Evolutionary conservation across 1,139 yeast species (phyloP).

Genomic region (Suhomyces maxii): DNA sequence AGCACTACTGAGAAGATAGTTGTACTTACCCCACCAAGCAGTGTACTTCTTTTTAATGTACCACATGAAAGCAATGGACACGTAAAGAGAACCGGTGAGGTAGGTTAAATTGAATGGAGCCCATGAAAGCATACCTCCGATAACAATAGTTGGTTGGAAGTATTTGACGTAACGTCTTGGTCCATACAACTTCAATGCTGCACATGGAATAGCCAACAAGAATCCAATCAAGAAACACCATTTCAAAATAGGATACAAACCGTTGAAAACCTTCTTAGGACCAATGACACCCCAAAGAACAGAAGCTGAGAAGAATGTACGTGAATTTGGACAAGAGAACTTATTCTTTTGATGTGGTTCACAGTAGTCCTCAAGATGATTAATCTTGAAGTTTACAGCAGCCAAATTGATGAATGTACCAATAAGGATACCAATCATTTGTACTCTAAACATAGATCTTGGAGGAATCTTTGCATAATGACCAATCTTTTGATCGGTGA

Average conservation of each 20-base stretch:
- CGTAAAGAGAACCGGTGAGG: slow-evolving; percentile 18
- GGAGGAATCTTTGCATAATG: slow-evolving; percentile 65
- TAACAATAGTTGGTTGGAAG: slow-evolving; percentile 22
- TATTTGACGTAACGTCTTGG: slow-evolving; percentile 14
- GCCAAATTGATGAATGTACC: slow-evolving; percentile 52
- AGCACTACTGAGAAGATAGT: slow-evolving; percentile 20
- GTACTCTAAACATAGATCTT: slow-evolving; percentile 59
- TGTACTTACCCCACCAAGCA: slow-evolving; percentile 21
- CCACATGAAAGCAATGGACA: slow-evolving; percentile 18
- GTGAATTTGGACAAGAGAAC: slow-evolving; percentile 50
- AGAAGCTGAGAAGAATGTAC: slow-evolving; percentile 54
- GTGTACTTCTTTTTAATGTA: slow-evolving; percentile 16
- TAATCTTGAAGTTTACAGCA: slow-evolving; percentile 53
- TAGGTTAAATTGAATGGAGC: slow-evolving; percentile 20
- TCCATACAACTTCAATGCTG: slow-evolving; percentile 24
- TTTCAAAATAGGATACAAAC: slow-evolving; percentile 48
- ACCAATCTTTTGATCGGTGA: slow-evolving; percentile 57
- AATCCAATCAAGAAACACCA: slow-evolving; percentile 58
- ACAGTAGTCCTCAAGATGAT: slow-evolving; percentile 50
- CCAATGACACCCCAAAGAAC: slow-evolving; percentile 70
- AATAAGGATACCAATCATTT: slow-evolving; percentile 45
- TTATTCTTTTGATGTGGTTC: slow-evolving; percentile 36
- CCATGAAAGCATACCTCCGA: slow-evolving; percentile 18
- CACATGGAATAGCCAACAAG: slow-evolving; percentile 30
- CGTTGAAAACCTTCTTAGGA: slow-evolving; percentile 49